Percentiles rank a stretch among this genome's conserved stretches.
phyloP scores from a whole-genome alignment of 1,139 yeast species.

The Kurtzmaniella quercitrusa region DNA sequence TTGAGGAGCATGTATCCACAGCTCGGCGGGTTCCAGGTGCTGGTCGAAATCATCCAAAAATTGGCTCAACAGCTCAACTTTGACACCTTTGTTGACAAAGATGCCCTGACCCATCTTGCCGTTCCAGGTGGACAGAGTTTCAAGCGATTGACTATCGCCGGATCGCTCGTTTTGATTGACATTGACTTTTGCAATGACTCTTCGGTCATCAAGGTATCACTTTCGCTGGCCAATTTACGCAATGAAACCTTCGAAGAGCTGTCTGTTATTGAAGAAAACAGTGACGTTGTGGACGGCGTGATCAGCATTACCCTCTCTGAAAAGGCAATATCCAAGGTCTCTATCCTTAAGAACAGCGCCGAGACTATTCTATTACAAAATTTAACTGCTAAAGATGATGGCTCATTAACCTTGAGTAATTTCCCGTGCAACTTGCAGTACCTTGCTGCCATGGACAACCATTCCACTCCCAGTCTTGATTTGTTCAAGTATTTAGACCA shows the following conservation, averaged over 20 bases:
- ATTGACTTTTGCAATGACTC: slow-evolving; percentile 31
- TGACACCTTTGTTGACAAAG: slow-evolving; percentile 41
- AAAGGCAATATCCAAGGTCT: neutral
- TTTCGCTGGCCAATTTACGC: slow-evolving; percentile 33
- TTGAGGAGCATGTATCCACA: slow-evolving; percentile 29
- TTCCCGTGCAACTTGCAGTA: slow-evolving; percentile 36
- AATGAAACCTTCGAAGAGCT: slow-evolving; percentile 7
- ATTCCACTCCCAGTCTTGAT: slow-evolving; percentile 29
- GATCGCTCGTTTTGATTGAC: slow-evolving; percentile 39
- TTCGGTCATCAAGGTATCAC: slow-evolving; percentile 24
- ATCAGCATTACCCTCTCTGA: neutral
- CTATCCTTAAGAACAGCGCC: slow-evolving; percentile 12
- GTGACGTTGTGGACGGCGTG: neutral
- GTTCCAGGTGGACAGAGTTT: slow-evolving; percentile 17
- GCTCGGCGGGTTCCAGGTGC: slow-evolving; percentile 26
- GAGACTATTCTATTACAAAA: slow-evolving; percentile 28
- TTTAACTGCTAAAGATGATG: slow-evolving; percentile 17
- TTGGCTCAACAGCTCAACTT: slow-evolving; percentile 39
- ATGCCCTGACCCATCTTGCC: slow-evolving; percentile 26
- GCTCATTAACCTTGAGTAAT: slow-evolving; percentile 3
- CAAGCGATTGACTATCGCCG: slow-evolving; percentile 40
- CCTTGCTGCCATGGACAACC: slow-evolving; percentile 33
- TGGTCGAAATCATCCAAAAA: slow-evolving; percentile 38
- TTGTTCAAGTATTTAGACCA: slow-evolving; percentile 29
- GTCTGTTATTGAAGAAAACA: neutral